Percentiles rank a stretch among this genome's conserved stretches.
phyloP scores from a whole-genome alignment of 495 filamentous ascomycete species.

The Aspergillus mulundensis region DNA sequence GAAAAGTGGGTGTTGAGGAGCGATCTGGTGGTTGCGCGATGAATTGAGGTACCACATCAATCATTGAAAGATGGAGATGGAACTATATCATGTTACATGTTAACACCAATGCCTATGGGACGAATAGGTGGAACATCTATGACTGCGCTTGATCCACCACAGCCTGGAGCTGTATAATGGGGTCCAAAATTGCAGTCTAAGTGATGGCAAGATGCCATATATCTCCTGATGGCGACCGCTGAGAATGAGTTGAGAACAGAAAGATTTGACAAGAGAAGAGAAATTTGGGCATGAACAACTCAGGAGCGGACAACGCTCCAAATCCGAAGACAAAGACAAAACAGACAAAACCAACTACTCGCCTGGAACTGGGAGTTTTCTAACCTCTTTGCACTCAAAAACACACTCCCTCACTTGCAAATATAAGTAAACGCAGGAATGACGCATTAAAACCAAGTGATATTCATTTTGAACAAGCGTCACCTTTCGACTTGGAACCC shows the following conservation, averaged over 20 bases:
- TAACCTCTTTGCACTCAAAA: slow-evolving; percentile 13
- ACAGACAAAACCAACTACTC: slow-evolving; percentile 15
- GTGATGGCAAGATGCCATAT: not conserved
- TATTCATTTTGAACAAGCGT: not conserved
- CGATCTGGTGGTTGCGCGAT: slow-evolving; percentile 72
- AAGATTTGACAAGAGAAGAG: not conserved
- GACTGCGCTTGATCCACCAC: not conserved
- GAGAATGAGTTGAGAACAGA: not conserved
- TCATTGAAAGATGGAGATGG: too few relatives aligned
- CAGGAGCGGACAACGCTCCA: slow-evolving; percentile 3
- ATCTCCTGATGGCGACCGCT: not conserved
- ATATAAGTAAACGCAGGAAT: slow-evolving; percentile 8
- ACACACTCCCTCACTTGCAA: slow-evolving; percentile 12
- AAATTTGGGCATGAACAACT: slow-evolving; percentile 13
- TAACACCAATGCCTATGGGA: not conserved
- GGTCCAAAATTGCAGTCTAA: not conserved
- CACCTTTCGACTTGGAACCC: not conserved
- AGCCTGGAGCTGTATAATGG: not conserved
- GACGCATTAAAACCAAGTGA: slow-evolving; percentile 7
- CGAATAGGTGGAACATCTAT: not conserved
- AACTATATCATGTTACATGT: slow-evolving; percentile 5
- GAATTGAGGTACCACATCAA: too few relatives aligned
- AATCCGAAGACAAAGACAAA: slow-evolving; percentile 7
- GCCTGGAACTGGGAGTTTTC: slow-evolving; percentile 13
- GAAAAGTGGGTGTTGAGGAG: slow-evolving; percentile 94